Percentiles rank a stretch among this genome's conserved stretches.
phyloP scores from a whole-genome alignment of 2,329 filamentous ascomycete species.

The Aureobasidium leucospermi region DNA sequence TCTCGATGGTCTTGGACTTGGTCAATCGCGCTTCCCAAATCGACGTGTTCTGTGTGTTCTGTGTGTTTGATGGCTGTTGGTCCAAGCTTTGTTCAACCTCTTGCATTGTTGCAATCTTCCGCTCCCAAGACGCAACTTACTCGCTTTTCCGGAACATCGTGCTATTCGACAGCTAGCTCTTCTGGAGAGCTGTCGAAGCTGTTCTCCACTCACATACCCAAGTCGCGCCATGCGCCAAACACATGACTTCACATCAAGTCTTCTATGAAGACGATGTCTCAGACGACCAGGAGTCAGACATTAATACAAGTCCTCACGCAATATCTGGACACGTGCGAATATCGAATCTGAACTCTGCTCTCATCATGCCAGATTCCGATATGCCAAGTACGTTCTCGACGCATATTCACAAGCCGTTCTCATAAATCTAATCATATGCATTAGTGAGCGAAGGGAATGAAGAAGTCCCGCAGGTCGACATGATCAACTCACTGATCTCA shows the following conservation, averaged over 20 bases:
- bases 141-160: too few species aligned
- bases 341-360: background rate
- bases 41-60: background rate
- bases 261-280: background rate
- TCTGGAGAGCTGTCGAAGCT: too few species aligned
- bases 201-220: too few species aligned
- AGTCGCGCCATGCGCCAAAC: too few species aligned
- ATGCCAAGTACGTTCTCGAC: background rate
- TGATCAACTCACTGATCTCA: too few species aligned
- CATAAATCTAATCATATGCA: background rate
- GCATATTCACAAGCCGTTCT: background rate
- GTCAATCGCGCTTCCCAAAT: background rate
- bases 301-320: too few species aligned
- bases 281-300: background rate
- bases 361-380: constrained; percentile 1
- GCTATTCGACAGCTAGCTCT: too few species aligned
- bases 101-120: too few species aligned
- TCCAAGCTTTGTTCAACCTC: background rate
- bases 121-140: too few species aligned
- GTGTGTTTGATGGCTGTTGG: background rate
- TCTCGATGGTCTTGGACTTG: background rate
- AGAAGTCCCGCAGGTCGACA: too few species aligned
- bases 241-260: too few species aligned
- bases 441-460: too few species aligned
- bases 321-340: background rate